phyloP scores from a whole-genome alignment of 257 asterid species.

The Schizonepeta tenuifolia region DNA sequence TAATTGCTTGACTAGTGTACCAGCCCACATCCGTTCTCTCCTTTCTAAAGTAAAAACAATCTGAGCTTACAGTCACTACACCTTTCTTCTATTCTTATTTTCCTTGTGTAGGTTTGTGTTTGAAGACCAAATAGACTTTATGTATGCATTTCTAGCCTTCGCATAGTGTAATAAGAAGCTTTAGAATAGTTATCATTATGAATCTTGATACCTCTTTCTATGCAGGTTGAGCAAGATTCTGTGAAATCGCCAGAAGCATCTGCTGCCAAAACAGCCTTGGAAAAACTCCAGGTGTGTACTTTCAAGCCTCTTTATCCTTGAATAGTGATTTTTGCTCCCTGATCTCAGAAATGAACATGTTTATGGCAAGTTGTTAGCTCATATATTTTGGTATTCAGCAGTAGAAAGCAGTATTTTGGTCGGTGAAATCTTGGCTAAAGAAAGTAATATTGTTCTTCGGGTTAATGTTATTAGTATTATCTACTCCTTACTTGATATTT shows the following conservation, averaged over 20 bases:
- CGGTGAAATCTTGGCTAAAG: neutral
- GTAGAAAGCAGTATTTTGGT: conserved; percentile 14
- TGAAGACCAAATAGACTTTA: conserved; percentile 95
- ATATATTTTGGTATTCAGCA: conserved; percentile 4
- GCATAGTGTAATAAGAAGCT: neutral
- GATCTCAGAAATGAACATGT: conserved; percentile 13
- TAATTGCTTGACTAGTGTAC: conserved; percentile 13
- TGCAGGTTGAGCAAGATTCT: conserved; percentile 71
- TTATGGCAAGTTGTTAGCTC: conserved; percentile 1
- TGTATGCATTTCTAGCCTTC: conserved; percentile 46
- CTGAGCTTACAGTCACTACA: conserved; percentile 10
- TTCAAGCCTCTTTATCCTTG: neutral
- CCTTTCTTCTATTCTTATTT: neutral
- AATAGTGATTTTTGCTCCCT: conserved; percentile 14
- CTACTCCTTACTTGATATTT: neutral
- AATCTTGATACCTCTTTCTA: conserved; percentile 25
- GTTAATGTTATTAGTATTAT: neutral
- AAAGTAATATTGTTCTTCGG: neutral
- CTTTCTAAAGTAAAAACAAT: neutral
- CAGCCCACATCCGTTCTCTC: neutral
- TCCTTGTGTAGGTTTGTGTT: conserved; percentile 69
- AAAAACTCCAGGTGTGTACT: conserved; percentile 74
- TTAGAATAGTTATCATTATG: conserved; percentile 12
- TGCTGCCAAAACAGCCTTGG: conserved; percentile 75
- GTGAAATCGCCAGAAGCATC: conserved; percentile 53